Conservation (phyloP, 768 basidiomycete genomes). For the Tylopilus sp. region DNA sequence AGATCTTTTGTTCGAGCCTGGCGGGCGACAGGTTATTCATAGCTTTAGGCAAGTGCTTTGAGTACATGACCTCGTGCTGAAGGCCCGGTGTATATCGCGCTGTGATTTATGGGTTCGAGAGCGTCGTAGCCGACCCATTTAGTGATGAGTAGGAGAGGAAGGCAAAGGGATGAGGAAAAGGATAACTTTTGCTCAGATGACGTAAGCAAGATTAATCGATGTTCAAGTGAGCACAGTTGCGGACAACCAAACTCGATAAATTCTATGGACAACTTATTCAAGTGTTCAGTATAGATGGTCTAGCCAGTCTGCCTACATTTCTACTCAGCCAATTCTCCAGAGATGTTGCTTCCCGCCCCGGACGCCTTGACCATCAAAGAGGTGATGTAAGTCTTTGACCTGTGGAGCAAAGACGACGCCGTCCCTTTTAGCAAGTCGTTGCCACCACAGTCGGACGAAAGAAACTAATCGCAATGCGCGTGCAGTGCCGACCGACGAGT, state of each 20-base stretch:
- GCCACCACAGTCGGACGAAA: not conserved
- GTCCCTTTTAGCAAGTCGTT: conserved; percentile 44
- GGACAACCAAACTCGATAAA: too few species aligned
- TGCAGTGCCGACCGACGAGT: conserved; percentile 54
- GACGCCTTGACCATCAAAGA: conserved; percentile 60
- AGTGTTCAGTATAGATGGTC: too few species aligned
- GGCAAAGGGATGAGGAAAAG: too few species aligned
- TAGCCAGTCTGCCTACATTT: too few species aligned
- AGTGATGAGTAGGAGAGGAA: too few species aligned
- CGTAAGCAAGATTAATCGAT: conserved; percentile 17
- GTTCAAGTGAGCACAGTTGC: too few species aligned
- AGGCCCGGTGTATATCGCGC: conserved; percentile 82
- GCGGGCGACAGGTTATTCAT: not conserved
- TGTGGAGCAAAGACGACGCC: conserved; percentile 66
- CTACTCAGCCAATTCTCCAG: too few species aligned
- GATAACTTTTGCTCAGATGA: conserved; percentile 10
- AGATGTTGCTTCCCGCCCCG: too few species aligned
- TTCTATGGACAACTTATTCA: too few species aligned
- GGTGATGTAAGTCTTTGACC: conserved; percentile 69
- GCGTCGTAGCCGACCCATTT: conserved; percentile 79
- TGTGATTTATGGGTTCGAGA: conserved; percentile 83
- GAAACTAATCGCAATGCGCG: not conserved
- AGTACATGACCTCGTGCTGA: conserved; percentile 70
- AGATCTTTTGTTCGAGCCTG: conserved; percentile 79
- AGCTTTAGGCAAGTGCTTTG: not conserved